Evolutionary conservation across 805 yeast species (phyloP).

Genomic region (Pichia rugopelliculosa): DNA sequence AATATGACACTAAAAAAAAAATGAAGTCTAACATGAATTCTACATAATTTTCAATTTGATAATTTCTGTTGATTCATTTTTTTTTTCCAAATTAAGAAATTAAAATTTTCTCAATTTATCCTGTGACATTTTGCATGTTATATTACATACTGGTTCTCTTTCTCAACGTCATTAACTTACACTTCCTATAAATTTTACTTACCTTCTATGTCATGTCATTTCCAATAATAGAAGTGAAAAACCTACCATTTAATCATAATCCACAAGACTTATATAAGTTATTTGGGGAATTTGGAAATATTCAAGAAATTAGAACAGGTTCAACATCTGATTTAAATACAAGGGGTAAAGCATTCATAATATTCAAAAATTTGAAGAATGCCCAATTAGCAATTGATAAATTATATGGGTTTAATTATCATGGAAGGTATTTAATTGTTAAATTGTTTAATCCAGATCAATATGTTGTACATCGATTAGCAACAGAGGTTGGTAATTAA

Average conservation of each 20-base stretch:
- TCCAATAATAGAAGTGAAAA: conserved; percentile 42
- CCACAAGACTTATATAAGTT: conserved; percentile 41
- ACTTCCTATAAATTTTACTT: not conserved
- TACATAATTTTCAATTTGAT: no score
- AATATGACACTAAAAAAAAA: no score
- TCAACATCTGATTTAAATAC: conserved; percentile 25
- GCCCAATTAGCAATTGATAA: conserved; percentile 49
- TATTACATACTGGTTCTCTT: no score
- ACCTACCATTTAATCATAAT: conserved; percentile 46
- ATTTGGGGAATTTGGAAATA: conserved; percentile 48
- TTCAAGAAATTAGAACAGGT: conserved; percentile 46
- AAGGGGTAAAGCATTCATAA: conserved; percentile 48
- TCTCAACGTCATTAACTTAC: no score
- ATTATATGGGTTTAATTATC: conserved; percentile 51
- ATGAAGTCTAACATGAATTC: not conserved
- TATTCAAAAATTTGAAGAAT: conserved; percentile 40
- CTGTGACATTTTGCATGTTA: no score
- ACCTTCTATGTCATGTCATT: conserved; percentile 8
- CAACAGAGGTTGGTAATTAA: conserved; percentile 1
- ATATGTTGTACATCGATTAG: conserved; percentile 19
- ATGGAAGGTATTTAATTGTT: conserved; percentile 52
- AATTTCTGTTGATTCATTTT: not conserved
- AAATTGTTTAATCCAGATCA: conserved; percentile 39
- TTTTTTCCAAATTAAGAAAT: not conserved
- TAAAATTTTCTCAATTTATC: not conserved